These are phyloP conservation scores for Kurtzmaniella fragi DNA, from an alignment of 805 yeast genomes.

Conservation along the genomic window DNA sequence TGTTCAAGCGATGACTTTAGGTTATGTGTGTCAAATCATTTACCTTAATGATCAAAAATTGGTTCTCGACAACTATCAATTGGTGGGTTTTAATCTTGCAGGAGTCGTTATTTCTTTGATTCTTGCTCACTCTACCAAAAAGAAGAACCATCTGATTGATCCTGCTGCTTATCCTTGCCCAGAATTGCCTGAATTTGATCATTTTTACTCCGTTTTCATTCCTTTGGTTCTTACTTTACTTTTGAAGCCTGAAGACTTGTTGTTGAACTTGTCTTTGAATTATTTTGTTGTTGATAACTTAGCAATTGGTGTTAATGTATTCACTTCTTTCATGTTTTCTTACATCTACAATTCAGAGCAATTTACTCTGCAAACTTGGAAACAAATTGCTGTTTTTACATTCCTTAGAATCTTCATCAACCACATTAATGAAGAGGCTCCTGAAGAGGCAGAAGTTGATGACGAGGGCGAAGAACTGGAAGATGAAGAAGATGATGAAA, in stretches of 20 bases:
- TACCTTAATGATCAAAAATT: slow-evolving; percentile 18
- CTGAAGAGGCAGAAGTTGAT: slow-evolving; percentile 7
- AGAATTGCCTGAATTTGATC: slow-evolving; percentile 33
- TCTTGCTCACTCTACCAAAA: slow-evolving; percentile 19
- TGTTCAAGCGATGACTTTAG: slow-evolving; percentile 26
- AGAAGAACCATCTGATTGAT: slow-evolving; percentile 10
- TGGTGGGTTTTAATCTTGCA: slow-evolving; percentile 27
- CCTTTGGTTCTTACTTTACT: slow-evolving; percentile 25
- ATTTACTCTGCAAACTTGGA: slow-evolving; percentile 13
- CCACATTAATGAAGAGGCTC: slow-evolving; percentile 22
- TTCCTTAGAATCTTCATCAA: slow-evolving; percentile 18
- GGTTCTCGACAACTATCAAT: slow-evolving; percentile 12
- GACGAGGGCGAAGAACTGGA: slow-evolving; percentile 3
- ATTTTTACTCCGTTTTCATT: slow-evolving; percentile 27
- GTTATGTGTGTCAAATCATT: slow-evolving; percentile 25
- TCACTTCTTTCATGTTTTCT: slow-evolving; percentile 26
- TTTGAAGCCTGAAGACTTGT: slow-evolving; percentile 7
- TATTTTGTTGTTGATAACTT: slow-evolving; percentile 27
- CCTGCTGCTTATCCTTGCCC: slow-evolving; percentile 14
- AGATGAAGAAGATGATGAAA: slow-evolving; percentile 5
- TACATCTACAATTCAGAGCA: slow-evolving; percentile 25
- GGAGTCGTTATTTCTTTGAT: slow-evolving; percentile 28
- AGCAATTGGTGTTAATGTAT: slow-evolving; percentile 23
- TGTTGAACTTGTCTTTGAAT: slow-evolving; percentile 29
- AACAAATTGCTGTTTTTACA: slow-evolving; percentile 19